Evolutionary conservation across 2,329 filamentous ascomycete species (phyloP), one percentile per base, ranked within the genome.

Genomic region (Graphilbum ipis-grandicollis): DNA sequence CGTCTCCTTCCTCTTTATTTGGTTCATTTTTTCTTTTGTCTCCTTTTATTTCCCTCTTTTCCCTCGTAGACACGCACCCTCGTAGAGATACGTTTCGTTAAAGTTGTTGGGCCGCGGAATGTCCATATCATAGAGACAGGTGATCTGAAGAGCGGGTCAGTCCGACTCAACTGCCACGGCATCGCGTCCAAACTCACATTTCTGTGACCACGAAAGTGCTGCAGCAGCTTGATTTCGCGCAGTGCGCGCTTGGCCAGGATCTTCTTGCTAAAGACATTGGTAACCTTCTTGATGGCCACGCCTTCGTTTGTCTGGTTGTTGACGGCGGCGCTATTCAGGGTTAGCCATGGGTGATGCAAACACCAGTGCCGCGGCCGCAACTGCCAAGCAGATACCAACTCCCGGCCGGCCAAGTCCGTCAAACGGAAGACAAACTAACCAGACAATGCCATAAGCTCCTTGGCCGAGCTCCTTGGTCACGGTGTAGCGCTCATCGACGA

Each of bases 191-290:
- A 28, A 62, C 74, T 60, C 64, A 85, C 79, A 57, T 88, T 88
- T 52, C 82, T 77, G 53, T 88, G 81, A 37, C 82, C 82, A 51
- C 90, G 74, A 65, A 98, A 98, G 61, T 98, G 90, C 65, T 96
- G 88, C 46, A 98, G 69, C 48, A 98, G 72, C 72, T 96, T 98
- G 63, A 98, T 96, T 65, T 98, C 90, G 58, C 90, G 77, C 66
- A 98, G 62, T 35, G 90, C 90, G 53, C 90, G 82, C 75, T 98
- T 98, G 51, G 90, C 90, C 47, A 98, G 71, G 49, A 98, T 98
- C 75, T 96, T 96, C 66, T 98, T 98, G 71, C 85, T 94, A 62
- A 98, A 98, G 51, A 98, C 88, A 80, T 98, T 98, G 65, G 90
- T 98, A 56, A 98, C 84, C 63, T 98, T 98, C 64, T 98, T 98